Conservation (phyloP, 2,329 filamentous ascomycete species). For the Calonectria hongkongensis region DNA sequence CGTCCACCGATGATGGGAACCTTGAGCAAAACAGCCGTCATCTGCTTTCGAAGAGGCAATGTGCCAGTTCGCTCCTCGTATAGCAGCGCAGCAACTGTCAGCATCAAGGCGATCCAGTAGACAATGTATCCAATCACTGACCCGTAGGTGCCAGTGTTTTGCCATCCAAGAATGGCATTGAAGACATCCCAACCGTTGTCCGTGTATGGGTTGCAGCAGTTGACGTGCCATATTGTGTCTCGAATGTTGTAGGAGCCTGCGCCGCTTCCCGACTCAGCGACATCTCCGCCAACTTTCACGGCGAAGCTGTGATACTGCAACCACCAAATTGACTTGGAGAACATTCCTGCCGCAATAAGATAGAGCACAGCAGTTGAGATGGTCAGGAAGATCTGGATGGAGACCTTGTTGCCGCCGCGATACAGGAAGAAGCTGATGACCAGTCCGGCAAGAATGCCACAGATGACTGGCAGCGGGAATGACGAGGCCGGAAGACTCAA, state of each 20-base stretch:
- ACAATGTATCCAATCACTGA: constrained; percentile 90
- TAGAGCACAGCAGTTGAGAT: constrained; percentile 87
- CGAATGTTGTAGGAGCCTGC: constrained; percentile 87
- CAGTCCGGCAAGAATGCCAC: constrained; percentile 78
- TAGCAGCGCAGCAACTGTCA: constrained; percentile 57
- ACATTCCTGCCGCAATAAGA: constrained; percentile 86
- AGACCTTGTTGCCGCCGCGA: constrained; percentile 57
- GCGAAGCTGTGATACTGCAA: constrained; percentile 78
- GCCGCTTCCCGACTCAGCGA: constrained; percentile 70
- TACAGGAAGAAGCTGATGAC: constrained; percentile 82
- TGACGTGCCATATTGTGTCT: constrained; percentile 87
- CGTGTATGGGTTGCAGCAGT: constrained; percentile 79
- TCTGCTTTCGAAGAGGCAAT: constrained; percentile 20
- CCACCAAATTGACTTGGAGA: constrained; percentile 83
- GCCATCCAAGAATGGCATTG: constrained; percentile 84
- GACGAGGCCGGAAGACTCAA: constrained; percentile 80
- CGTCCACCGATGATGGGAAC: constrained; percentile 4
- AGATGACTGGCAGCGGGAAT: constrained; percentile 82
- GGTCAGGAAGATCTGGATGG: constrained; percentile 82
- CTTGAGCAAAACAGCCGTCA: not conserved
- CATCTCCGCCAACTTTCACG: constrained; percentile 73
- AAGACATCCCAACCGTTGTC: constrained; percentile 84
- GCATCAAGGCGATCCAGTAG: constrained; percentile 79
- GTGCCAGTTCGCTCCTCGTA: constrained; percentile 37
- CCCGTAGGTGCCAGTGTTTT: constrained; percentile 89